phyloP scores from a whole-genome alignment of 805 yeast genomes.

The Starmerella cellae region DNA sequence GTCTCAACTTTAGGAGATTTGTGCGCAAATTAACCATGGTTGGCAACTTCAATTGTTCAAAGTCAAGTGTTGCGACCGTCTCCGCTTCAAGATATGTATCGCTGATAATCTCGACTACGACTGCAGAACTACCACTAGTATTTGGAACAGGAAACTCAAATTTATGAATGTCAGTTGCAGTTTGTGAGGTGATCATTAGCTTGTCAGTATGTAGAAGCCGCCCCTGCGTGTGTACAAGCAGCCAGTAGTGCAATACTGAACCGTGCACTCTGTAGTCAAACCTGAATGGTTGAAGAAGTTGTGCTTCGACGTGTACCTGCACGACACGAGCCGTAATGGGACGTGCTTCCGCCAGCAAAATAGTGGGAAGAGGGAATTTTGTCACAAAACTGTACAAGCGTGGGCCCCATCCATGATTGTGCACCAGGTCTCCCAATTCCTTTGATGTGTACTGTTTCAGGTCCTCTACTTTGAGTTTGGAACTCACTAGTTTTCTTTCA shows the following conservation, averaged over 20 bases:
- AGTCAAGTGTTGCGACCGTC: conserved; percentile 59
- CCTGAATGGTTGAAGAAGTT: conserved; percentile 35
- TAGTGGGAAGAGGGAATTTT: conserved; percentile 54
- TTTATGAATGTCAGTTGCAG: conserved; percentile 44
- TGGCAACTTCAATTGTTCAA: conserved; percentile 82
- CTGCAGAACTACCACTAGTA: conserved; percentile 74
- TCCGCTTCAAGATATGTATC: conserved; percentile 89
- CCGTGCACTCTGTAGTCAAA: conserved; percentile 85
- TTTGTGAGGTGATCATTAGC: conserved; percentile 50
- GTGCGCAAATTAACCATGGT: conserved; percentile 78
- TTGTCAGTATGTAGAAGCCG: conserved; percentile 75
- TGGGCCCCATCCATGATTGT: conserved; percentile 61
- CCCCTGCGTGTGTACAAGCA: conserved; percentile 69
- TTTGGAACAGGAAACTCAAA: conserved; percentile 89
- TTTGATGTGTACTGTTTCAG: conserved; percentile 57
- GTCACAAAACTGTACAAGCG: conserved; percentile 47
- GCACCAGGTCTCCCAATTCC: conserved; percentile 84
- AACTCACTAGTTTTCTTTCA: conserved; percentile 45
- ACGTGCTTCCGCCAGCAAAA: conserved; percentile 66
- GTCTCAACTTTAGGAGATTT: conserved; percentile 63
- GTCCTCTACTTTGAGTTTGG: conserved; percentile 40
- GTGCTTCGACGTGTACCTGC: conserved; percentile 63
- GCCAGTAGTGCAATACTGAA: conserved; percentile 76
- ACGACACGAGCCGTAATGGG: conserved; percentile 82
- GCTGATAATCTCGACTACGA: conserved; percentile 63